Percentiles rank a stretch among this genome's conserved stretches.
Conservation (phyloP, 805 yeast genomes). For the Saccharomycopsis sp. region DNA sequence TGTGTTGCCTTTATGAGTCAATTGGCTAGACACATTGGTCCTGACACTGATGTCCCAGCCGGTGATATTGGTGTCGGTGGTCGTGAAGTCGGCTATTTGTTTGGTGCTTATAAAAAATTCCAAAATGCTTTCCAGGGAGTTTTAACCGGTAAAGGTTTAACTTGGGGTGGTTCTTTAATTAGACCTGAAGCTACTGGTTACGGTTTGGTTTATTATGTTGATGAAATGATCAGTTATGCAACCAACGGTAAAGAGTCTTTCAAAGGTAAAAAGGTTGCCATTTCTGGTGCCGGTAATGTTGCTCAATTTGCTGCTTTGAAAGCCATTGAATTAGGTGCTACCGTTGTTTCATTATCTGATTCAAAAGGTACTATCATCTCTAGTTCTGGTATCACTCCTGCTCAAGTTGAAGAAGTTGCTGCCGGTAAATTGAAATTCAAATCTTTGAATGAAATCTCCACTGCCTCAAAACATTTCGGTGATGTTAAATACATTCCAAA, state of each 20-base stretch:
- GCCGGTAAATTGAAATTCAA: constrained; percentile 76
- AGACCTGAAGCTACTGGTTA: constrained; percentile 99
- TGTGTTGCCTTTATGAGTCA: constrained; percentile 95
- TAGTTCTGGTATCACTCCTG: constrained; percentile 72
- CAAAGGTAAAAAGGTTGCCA: constrained; percentile 89
- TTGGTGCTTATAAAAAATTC: constrained; percentile 92
- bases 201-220: constrained; percentile 95
- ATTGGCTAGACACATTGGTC: constrained; percentile 92
- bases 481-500: constrained; percentile 76
- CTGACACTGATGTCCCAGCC: constrained; percentile 97
- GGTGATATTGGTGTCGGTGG: constrained; percentile 99
- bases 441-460: constrained; percentile 62
- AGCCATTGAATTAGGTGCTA: constrained; percentile 95
- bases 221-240: constrained; percentile 94
- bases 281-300: constrained; percentile 98
- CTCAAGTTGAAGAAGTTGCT: constrained; percentile 67
- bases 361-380: constrained; percentile 85
- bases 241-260: constrained; percentile 83
- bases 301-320: constrained; percentile 98
- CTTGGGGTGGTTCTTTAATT: constrained; percentile 98
- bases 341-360: constrained; percentile 89
- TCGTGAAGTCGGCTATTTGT: constrained; percentile 88
- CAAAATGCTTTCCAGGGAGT: constrained; percentile 95
- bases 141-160: constrained; percentile 93
- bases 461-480: constrained; percentile 47